Base-by-base conservation (phyloP, 2,329 filamentous ascomycete genomes). In the Chrysoporthe cubensis region DNA sequence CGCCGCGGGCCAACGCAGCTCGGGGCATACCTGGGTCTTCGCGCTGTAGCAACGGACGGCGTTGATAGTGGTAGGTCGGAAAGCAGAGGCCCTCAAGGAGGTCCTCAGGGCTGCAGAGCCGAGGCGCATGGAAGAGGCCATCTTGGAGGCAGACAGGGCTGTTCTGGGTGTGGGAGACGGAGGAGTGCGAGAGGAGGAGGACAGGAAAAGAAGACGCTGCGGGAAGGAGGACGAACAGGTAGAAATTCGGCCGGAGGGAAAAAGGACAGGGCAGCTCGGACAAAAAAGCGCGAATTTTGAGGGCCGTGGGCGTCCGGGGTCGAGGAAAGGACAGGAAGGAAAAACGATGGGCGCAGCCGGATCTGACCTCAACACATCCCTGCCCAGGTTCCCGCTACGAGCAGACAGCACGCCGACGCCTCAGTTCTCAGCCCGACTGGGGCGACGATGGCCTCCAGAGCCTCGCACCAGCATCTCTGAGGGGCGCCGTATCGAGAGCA, bases 41-140 rank as follows among this genome's bases (percentile, higher is more conserved):
- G 93, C 90, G 71, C 94, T 97, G 85, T 97, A 97, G 88, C 88
- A 94, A 83, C 96, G 90, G 78, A 91, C 84, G 79, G 91, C 90
- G 84, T 90, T 93, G 86, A 94, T 94, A 79, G 90, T 90, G 74
- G 89, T 87, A 78, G 85, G 83, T 78, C 90, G 89, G 77, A 93
- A 86, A 78, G 89, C 85, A 73, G 90, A 86, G 75, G 88, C 83
- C 78, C 87, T 83, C 78, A 93, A 82, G 69, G 91, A 90, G 78
- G 92, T 87, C 84, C 94, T 91, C 79, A 98, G 86, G 81, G 92
- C 89, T 80, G 91, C 88, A 78, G 91, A 89, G 84, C 91, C 89
- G 78, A 97, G 82, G 85, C 93, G 91, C 80, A 96, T 83, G 79
- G 92, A 87, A 78, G 93, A 89, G 80, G 93, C 91, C 93, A 97